Evolutionary conservation across 78 protist genomes (phyloP).

Genomic region (Speleostelium caveatum): DNA sequence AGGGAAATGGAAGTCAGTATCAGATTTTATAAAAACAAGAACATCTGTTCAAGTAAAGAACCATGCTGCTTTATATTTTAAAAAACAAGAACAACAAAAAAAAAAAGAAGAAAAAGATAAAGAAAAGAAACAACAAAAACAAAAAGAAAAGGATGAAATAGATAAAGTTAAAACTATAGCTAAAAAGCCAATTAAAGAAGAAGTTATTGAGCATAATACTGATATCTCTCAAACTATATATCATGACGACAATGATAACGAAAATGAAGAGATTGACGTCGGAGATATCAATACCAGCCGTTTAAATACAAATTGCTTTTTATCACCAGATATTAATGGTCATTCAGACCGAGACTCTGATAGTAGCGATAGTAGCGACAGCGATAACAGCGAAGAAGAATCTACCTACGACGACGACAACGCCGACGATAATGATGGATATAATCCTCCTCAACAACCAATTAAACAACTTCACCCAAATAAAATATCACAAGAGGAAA

Average conservation of each 20-base stretch:
- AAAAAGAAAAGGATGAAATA: neutral
- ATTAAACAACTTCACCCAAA: neutral
- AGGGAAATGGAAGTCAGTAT: conserved; percentile 41
- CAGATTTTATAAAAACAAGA: conserved; percentile 27
- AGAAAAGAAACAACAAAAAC: neutral
- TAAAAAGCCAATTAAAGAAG: neutral
- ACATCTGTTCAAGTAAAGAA: conserved; percentile 28
- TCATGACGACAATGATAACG: neutral
- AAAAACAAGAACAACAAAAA: conserved; percentile 6
- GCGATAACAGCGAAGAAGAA: neutral
- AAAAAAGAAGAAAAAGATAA: neutral
- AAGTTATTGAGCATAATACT: neutral
- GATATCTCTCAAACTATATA: neutral
- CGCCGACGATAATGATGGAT: neutral
- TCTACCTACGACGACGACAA: no score
- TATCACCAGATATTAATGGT: no score
- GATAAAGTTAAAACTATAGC: neutral
- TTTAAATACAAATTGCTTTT: no score
- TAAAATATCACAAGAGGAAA: conserved; percentile 47
- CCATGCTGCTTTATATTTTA: conserved; percentile 41
- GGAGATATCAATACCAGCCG: neutral
- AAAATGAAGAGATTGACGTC: neutral
- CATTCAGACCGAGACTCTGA: no score
- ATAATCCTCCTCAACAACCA: neutral
- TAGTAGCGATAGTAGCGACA: neutral